phyloP scores from a whole-genome alignment of 2,329 filamentous ascomycete species.

The Cercospora zeina region DNA sequence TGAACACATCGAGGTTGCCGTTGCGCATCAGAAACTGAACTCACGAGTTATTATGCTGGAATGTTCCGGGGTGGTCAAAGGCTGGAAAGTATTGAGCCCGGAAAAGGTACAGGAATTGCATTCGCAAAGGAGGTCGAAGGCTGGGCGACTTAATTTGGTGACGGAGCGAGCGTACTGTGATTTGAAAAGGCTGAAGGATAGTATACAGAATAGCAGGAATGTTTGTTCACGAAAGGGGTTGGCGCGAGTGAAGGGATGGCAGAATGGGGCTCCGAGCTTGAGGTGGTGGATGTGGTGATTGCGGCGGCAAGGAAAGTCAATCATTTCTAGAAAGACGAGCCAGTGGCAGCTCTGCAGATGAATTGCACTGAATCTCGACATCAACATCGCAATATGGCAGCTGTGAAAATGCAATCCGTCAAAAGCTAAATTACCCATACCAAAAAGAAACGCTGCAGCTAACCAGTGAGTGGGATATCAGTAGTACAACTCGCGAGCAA shows the following conservation, averaged over 20 bases:
- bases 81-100: slow-evolving; percentile 20
- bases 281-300: slow-evolving; percentile 32
- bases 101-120: slow-evolving; percentile 20
- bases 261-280: slow-evolving; percentile 19
- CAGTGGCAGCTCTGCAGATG: not conserved
- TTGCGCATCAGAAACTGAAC: not conserved
- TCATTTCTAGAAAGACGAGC: not conserved
- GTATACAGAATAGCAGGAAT: slow-evolving; percentile 24
- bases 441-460: not conserved
- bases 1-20: not conserved
- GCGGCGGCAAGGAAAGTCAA: not conserved
- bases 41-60: not conserved
- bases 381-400: not conserved
- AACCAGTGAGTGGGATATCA: slow-evolving; percentile 6
- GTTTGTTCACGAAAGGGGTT: slow-evolving; percentile 29
- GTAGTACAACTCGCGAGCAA: slow-evolving; percentile 5
- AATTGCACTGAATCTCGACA: too few relatives aligned
- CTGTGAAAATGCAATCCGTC: not conserved
- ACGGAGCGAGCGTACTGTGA: slow-evolving; percentile 27
- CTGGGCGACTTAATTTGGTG: slow-evolving; percentile 18
- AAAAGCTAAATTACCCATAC: not conserved
- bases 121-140: slow-evolving; percentile 18
- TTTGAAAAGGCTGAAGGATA: slow-evolving; percentile 19
- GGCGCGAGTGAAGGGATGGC: slow-evolving; percentile 20
- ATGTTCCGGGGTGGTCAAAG: not conserved